phyloP scores from a whole-genome alignment of 1,284 basidiomycete genomes.

The Ustilago hordei region DNA sequence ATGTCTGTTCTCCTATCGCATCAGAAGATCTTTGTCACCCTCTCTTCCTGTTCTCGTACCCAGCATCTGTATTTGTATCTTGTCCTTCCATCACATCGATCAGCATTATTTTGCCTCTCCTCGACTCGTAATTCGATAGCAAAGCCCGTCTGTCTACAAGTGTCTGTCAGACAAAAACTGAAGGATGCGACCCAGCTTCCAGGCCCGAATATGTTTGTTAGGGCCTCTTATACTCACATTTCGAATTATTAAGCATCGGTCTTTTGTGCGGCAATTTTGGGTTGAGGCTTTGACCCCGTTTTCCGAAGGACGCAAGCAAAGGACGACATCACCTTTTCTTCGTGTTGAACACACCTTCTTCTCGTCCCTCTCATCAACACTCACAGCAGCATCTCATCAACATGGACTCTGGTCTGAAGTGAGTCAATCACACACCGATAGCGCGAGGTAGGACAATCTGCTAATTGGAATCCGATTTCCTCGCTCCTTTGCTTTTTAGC shows the following conservation, averaged over 20 bases:
- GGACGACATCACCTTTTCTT: slow-evolving; percentile 24
- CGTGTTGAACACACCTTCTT: neutral
- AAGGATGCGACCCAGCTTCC: neutral
- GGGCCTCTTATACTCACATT: neutral
- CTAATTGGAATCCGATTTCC: neutral
- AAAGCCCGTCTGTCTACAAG: no score
- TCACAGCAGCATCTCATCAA: neutral
- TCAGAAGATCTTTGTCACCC: no score
- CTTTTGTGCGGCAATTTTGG: slow-evolving; percentile 12
- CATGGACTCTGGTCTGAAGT: slow-evolving; percentile 53
- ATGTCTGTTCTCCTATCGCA: neutral
- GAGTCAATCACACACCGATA: slow-evolving; percentile 4
- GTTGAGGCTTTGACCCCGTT: slow-evolving; percentile 23
- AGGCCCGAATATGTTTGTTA: neutral
- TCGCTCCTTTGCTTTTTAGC: slow-evolving; percentile 1
- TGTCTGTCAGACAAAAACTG: no score
- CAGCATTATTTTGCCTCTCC: no score
- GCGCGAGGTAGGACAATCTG: no score
- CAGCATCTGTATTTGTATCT: slow-evolving; percentile 41
- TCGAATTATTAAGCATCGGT: slow-evolving; percentile 1
- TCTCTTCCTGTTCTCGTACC: neutral
- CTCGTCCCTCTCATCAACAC: neutral
- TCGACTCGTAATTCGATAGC: no score
- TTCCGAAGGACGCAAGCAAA: slow-evolving; percentile 14
- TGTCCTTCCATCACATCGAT: neutral